These are phyloP conservation scores for Hylodesmum podocarpum DNA, from an alignment of 306 rosid genomes.

Conservation along the genomic window DNA sequence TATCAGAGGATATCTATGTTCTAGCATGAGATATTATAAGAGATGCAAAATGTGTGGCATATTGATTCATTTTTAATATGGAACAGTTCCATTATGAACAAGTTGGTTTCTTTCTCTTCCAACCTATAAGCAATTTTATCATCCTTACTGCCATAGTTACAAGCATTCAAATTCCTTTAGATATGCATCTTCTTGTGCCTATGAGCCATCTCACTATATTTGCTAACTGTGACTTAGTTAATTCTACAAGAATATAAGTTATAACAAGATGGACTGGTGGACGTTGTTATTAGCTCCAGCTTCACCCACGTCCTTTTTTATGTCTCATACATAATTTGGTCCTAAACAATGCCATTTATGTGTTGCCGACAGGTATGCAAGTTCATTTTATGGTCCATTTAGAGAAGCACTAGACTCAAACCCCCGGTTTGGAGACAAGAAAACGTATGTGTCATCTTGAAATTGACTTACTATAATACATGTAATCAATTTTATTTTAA, in stretches of 20 bases:
- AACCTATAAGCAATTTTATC: slow-evolving; percentile 20
- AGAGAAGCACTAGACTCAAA: slow-evolving; percentile 95
- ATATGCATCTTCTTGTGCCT: slow-evolving; percentile 1
- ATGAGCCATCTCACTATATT: slow-evolving; percentile 14
- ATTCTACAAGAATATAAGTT: background rate
- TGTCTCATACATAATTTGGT: background rate
- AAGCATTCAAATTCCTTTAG: background rate
- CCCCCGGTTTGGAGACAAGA: slow-evolving; percentile 96
- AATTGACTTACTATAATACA: background rate
- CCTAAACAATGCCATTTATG: slow-evolving; percentile 14
- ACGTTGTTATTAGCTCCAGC: background rate
- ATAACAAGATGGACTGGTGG: slow-evolving; percentile 1
- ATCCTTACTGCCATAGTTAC: background rate
- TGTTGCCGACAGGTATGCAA: slow-evolving; percentile 73
- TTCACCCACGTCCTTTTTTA: background rate
- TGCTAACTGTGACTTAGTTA: background rate
- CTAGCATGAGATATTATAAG: background rate
- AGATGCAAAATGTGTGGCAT: slow-evolving; percentile 11
- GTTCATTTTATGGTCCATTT: slow-evolving; percentile 95
- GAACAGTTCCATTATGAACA: background rate
- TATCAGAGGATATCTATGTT: slow-evolving; percentile 10
- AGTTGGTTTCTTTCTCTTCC: slow-evolving; percentile 26
- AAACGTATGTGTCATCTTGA: slow-evolving; percentile 60
- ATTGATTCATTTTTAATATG: background rate
- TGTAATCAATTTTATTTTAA: background rate